Evolutionary conservation across 805 yeast genomes (phyloP).

Genomic region (Tetrapisispora taiwanensis): DNA sequence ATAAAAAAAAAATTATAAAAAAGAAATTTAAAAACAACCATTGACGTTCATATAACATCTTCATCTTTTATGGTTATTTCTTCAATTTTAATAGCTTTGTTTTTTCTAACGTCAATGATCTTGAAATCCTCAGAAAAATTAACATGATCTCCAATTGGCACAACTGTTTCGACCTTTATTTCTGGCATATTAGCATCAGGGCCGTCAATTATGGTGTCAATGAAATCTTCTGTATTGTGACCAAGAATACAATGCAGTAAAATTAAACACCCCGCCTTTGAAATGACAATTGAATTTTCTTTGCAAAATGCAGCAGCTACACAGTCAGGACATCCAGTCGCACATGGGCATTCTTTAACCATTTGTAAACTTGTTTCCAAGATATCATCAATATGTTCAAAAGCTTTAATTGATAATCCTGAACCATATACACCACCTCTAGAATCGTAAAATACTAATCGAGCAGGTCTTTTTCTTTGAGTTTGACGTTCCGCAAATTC

Average conservation of each 20-base stretch:
- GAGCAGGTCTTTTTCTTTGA: slow-evolving; percentile 68
- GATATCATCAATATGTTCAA: slow-evolving; percentile 63
- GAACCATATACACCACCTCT: slow-evolving; percentile 74
- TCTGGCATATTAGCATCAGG: slow-evolving; percentile 72
- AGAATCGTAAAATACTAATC: slow-evolving; percentile 75
- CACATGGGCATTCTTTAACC: slow-evolving; percentile 56
- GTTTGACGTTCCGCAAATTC: slow-evolving; percentile 78
- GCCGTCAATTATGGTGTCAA: slow-evolving; percentile 43
- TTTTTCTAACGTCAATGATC: slow-evolving; percentile 33
- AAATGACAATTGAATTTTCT: slow-evolving; percentile 71
- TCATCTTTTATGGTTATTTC: neutral
- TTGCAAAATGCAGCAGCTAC: slow-evolving; percentile 75
- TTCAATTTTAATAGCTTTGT: neutral
- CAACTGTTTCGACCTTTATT: slow-evolving; percentile 57
- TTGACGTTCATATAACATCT: neutral
- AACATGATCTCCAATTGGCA: slow-evolving; percentile 44
- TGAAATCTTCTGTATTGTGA: slow-evolving; percentile 27
- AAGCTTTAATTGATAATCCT: slow-evolving; percentile 72
- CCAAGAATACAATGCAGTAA: slow-evolving; percentile 57
- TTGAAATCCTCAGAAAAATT: slow-evolving; percentile 54
- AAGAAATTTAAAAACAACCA: neutral
- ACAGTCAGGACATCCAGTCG: slow-evolving; percentile 68
- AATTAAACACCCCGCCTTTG: slow-evolving; percentile 75
- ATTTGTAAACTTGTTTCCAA: slow-evolving; percentile 49
- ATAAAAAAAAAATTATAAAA: neutral